phyloP scores from a whole-genome alignment of 805 yeast species.

The Kluyveromyces lactis region DNA sequence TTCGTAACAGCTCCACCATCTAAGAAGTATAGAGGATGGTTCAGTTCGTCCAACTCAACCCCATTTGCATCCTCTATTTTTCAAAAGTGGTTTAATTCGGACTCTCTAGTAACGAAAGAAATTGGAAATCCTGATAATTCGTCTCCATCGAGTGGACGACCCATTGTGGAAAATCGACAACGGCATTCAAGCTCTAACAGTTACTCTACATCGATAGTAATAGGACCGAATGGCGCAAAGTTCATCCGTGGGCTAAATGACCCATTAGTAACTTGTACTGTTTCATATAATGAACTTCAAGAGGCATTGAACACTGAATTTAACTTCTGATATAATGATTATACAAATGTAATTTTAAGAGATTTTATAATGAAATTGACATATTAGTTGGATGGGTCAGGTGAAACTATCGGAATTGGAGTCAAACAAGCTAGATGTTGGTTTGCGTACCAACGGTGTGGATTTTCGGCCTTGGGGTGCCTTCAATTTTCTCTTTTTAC shows the following conservation, averaged over 20 bases:
- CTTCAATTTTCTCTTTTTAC: slow-evolving; percentile 29
- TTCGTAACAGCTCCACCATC: slow-evolving; percentile 1
- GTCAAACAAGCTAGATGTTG: slow-evolving; percentile 12
- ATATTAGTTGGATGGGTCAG: background rate
- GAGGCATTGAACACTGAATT: slow-evolving; percentile 27
- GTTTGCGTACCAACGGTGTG: background rate
- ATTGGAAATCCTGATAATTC: slow-evolving; percentile 3
- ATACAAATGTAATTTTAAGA: background rate
- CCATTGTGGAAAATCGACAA: background rate
- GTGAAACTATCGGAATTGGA: slow-evolving; percentile 14
- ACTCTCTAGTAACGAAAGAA: slow-evolving; percentile 8
- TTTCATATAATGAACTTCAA: slow-evolving; percentile 20
- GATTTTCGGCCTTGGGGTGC: slow-evolving; percentile 15
- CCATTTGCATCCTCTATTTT: background rate
- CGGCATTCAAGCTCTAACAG: slow-evolving; percentile 1
- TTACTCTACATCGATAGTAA: slow-evolving; percentile 3
- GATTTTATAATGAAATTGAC: background rate
- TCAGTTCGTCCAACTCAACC: background rate
- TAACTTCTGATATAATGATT: slow-evolving; percentile 6
- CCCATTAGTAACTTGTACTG: slow-evolving; percentile 13
- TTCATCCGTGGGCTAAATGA: slow-evolving; percentile 8
- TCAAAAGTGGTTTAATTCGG: slow-evolving; percentile 4
- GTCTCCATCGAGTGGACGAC: background rate
- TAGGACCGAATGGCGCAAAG: slow-evolving; percentile 9
- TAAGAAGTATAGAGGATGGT: slow-evolving; percentile 3